Evolutionary conservation across 768 basidiomycete genomes (phyloP).

Genomic region (Lactarius pseudohatsudake): DNA sequence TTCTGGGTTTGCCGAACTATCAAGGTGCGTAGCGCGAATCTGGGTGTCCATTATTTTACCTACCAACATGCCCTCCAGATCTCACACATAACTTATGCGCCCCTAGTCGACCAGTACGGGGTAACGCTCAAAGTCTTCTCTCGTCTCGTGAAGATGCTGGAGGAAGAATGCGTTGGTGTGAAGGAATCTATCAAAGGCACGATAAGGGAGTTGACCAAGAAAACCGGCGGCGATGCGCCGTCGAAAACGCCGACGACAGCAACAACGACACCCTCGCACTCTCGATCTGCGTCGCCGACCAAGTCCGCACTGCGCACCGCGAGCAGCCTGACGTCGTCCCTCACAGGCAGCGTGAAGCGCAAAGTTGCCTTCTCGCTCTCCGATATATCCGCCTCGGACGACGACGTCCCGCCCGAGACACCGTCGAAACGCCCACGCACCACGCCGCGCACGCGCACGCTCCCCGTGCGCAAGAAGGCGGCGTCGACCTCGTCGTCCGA

Average conservation of each 20-base stretch:
- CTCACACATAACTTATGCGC: not conserved
- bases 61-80: not conserved
- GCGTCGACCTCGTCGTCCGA: conserved; percentile 13
- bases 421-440: conserved; percentile 25
- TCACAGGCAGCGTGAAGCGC: conserved; percentile 18
- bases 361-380: conserved; percentile 27
- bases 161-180: conserved; percentile 16
- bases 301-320: conserved; percentile 24
- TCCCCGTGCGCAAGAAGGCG: conserved; percentile 15
- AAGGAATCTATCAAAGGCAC: conserved; percentile 10
- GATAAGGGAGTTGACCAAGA: conserved; percentile 18
- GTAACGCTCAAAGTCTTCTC: conserved; percentile 8
- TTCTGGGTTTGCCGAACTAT: conserved; percentile 26
- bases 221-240: not conserved
- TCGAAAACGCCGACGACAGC: not conserved
- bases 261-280: conserved; percentile 14
- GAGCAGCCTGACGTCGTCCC: conserved; percentile 8
- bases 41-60: not conserved
- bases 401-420: conserved; percentile 24
- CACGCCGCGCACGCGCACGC: conserved; percentile 14
- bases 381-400: conserved; percentile 6
- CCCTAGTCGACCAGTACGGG: conserved; percentile 10
- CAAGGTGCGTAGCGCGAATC: conserved; percentile 23
- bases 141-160: conserved; percentile 13
- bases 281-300: conserved; percentile 23